phyloP scores from a whole-genome alignment of 306 rosid genomes.

The Prunus salicina region DNA sequence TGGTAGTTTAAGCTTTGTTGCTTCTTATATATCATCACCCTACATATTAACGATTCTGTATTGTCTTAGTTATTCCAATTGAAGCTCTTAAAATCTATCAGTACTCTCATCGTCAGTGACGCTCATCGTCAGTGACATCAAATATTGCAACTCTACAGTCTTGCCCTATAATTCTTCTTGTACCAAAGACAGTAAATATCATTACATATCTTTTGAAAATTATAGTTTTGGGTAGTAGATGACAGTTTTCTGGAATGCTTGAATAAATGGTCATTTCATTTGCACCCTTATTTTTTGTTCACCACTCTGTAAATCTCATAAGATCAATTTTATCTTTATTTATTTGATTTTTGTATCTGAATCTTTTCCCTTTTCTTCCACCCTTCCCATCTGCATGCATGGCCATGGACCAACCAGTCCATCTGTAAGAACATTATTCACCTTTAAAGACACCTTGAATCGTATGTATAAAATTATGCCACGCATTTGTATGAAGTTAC shows the following conservation, averaged over 20 bases:
- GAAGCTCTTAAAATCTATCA: neutral
- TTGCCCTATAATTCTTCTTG: too few species aligned
- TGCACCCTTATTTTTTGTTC: neutral
- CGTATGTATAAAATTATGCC: neutral
- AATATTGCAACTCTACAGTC: neutral
- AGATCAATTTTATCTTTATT: too few species aligned
- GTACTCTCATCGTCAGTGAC: too few species aligned
- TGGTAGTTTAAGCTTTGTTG: slow-evolving; percentile 39
- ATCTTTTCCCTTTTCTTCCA: too few species aligned
- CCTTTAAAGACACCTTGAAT: neutral
- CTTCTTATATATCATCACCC: slow-evolving; percentile 12
- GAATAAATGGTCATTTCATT: neutral
- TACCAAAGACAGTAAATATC: too few species aligned
- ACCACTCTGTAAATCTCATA: neutral
- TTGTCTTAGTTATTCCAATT: neutral
- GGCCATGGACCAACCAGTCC: too few species aligned
- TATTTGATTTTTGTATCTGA: too few species aligned
- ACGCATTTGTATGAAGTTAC: neutral
- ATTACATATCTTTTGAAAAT: too few species aligned
- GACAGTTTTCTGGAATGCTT: neutral
- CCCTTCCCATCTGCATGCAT: too few species aligned
- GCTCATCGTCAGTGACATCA: too few species aligned
- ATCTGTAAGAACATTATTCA: neutral
- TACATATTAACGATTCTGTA: neutral
- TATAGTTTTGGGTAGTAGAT: too few species aligned